phyloP scores from a whole-genome alignment of 192 early-diverging fungal species.

The Diversispora eburnea region DNA sequence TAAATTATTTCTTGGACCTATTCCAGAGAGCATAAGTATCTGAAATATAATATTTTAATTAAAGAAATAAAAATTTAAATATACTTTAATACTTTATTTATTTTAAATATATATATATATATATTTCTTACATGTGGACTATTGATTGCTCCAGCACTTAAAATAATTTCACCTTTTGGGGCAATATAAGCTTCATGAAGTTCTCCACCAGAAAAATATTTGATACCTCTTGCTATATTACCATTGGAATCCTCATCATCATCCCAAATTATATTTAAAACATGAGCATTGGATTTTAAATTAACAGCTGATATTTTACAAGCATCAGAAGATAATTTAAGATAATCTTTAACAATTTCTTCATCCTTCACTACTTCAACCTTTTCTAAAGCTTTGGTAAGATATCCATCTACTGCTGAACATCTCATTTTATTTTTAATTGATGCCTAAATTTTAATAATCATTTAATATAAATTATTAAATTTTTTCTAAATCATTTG shows the following conservation, averaged over 20 bases:
- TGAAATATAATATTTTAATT: background rate
- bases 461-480: background rate
- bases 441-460: background rate
- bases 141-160: background rate
- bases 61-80: background rate
- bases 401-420: background rate
- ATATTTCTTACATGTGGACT: background rate
- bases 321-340: background rate
- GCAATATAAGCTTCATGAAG: background rate
- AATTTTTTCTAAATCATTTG: background rate
- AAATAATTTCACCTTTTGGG: constrained; percentile 4
- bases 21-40: constrained; percentile 4
- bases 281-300: background rate
- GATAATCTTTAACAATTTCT: background rate
- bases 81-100: background rate
- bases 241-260: background rate
- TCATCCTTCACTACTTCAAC: background rate
- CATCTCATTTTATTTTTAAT: background rate
- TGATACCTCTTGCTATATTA: background rate
- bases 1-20: constrained; percentile 3
- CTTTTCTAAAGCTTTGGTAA: background rate
- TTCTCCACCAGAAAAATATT: background rate
- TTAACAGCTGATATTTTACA: background rate
- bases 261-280: constrained; percentile 2
- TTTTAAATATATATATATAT: background rate